Base-by-base conservation (phyloP, 306 rosid species). In the Vigna mungo region DNA sequence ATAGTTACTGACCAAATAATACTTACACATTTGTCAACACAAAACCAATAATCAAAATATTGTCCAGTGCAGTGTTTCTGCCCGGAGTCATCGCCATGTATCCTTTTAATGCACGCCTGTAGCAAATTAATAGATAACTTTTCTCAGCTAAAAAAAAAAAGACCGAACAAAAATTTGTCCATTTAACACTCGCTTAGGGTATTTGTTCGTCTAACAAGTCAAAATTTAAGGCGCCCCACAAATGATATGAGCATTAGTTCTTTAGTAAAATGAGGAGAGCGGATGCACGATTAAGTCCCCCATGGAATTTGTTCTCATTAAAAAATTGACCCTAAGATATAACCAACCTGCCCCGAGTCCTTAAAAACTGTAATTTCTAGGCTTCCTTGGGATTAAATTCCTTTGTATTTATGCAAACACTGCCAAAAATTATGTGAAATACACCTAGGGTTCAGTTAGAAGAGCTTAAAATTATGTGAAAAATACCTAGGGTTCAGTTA, bases 21-120 rank as follows among this genome's bases (percentile, higher is more conserved):
- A 88, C 98, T 83, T 88, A 96, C 99, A 74, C 99, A 96, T 91
- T 91, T 92, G 96, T 96, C 99, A 23, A 96, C 72, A 81, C 99
- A 96, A 72, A 86, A 82, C 96, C 96, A 92, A 83, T 89, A 89
- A 85, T 96, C 99, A 77, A 96, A 96, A 85, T 91, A 96, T 63
- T 96, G 99, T 84, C 99, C 98, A 20, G 98, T 96, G 85, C 98
- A 96, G 77, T 96, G 99, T 91, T 92, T 89, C 81, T 91, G 90
- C 75, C 98, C 98, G 16, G 87, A 60, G 21, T 87, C 96, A 78
- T 96, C 99, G 0, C 89, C 96, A 9, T 88, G 82, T 68, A 92
- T 86, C 86, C 99, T 92, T 84, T 96, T 89, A 63, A 91, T 82
- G 44, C 98, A 96, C 47, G 88, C 97, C 99, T 92, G 86, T 16